phyloP scores from a whole-genome alignment of 2,329 filamentous ascomycete genomes.

The Fusarium penzigii region DNA sequence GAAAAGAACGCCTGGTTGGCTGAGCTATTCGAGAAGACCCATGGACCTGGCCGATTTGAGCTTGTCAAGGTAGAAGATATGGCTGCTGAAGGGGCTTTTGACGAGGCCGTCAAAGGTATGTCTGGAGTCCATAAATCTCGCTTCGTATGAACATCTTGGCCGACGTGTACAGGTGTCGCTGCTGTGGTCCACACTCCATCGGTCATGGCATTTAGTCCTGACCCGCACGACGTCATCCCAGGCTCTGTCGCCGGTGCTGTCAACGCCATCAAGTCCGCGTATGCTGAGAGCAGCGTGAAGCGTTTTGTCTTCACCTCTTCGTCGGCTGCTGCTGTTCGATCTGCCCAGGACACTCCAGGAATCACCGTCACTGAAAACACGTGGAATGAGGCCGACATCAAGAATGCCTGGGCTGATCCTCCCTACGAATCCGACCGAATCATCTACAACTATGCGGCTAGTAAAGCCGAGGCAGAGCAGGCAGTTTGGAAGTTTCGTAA shows the following conservation, averaged over 20 bases:
- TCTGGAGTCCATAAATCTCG: not conserved
- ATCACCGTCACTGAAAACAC: constrained; percentile 4
- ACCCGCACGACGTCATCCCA: constrained; percentile 41
- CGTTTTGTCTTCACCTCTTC: constrained; percentile 34
- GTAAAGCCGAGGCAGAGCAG: constrained; percentile 37
- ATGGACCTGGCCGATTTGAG: constrained; percentile 34
- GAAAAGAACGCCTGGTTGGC: constrained; percentile 34
- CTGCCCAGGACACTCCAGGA: not conserved
- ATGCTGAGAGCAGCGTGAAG: constrained; percentile 33
- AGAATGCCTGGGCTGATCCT: constrained; percentile 35
- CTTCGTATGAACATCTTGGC: not conserved
- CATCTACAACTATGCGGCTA: constrained; percentile 35
- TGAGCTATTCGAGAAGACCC: constrained; percentile 30
- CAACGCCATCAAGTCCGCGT: constrained; percentile 37
- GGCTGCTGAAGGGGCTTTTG: constrained; percentile 19
- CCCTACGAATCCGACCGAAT: constrained; percentile 32
- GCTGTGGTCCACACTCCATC: constrained; percentile 41
- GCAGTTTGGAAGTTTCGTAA: constrained; percentile 36
- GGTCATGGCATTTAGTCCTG: constrained; percentile 32
- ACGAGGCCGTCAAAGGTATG: constrained; percentile 27
- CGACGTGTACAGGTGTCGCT: constrained; percentile 10
- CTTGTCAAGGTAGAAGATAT: constrained; percentile 37
- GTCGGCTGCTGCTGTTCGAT: not conserved
- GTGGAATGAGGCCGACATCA: constrained; percentile 37
- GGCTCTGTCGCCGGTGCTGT: constrained; percentile 27